Conservation (phyloP, 2,329 filamentous ascomycete species). For the Colletotrichum lupini region DNA sequence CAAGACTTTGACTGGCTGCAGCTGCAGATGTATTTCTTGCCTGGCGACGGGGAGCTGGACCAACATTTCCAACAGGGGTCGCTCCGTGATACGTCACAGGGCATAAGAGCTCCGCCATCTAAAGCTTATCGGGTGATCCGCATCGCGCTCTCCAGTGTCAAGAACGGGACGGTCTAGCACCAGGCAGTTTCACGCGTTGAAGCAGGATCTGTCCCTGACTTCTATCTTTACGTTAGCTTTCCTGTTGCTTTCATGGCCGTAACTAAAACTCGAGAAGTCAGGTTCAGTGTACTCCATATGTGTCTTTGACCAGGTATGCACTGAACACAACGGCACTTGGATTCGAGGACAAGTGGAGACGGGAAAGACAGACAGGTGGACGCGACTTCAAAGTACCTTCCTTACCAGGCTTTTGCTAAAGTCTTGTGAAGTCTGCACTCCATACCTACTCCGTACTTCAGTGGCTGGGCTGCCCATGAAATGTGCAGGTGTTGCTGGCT, state of each 20-base stretch:
- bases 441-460: neutral
- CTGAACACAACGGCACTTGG: neutral
- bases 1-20: neutral
- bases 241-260: neutral
- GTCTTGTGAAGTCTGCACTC: no score
- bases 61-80: constrained; percentile 10
- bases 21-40: neutral
- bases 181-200: neutral
- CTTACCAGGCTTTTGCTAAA: neutral
- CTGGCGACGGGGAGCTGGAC: constrained; percentile 12
- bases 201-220: neutral
- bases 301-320: neutral
- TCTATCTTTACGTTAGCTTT: no score
- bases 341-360: neutral
- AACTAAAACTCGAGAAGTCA: neutral
- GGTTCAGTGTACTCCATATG: no score
- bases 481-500: constrained; percentile 17
- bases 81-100: constrained; percentile 23
- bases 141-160: neutral
- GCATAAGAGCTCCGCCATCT: neutral
- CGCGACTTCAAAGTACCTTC: neutral
- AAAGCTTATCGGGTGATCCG: constrained; percentile 17
- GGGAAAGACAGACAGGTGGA: neutral
- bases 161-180: neutral
- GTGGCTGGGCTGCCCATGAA: constrained; percentile 2